Percentiles rank a stretch among this genome's conserved stretches.
phyloP scores from a whole-genome alignment of 1,284 basidiomycete genomes.

The Ustilago sp. region DNA sequence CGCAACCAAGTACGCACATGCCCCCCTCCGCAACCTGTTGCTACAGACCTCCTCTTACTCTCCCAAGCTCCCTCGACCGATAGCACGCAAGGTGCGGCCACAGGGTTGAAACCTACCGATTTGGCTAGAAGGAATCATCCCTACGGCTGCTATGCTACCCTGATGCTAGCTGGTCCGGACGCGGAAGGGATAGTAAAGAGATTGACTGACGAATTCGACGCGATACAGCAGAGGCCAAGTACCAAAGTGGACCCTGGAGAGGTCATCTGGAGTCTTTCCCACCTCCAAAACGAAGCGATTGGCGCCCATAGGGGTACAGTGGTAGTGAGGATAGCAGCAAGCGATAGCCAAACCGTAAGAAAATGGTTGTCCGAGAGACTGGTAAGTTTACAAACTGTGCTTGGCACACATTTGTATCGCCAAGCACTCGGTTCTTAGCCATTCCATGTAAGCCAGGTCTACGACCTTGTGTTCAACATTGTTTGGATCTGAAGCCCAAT shows the following conservation, averaged over 20 bases:
- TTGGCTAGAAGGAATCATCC: slow-evolving; percentile 78
- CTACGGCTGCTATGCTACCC: slow-evolving; percentile 85
- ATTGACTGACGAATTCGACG: slow-evolving; percentile 74
- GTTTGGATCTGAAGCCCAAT: too few relatives aligned
- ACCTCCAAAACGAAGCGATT: slow-evolving; percentile 34
- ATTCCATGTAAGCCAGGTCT: neutral
- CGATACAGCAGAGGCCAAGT: slow-evolving; percentile 75
- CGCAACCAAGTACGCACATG: slow-evolving; percentile 83
- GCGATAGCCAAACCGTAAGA: slow-evolving; percentile 79
- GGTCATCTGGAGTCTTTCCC: slow-evolving; percentile 82
- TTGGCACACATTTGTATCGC: slow-evolving; percentile 58
- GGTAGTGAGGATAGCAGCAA: slow-evolving; percentile 80
- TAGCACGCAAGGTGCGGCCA: neutral
- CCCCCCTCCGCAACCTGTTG: slow-evolving; percentile 75
- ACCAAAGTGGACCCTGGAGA: slow-evolving; percentile 70
- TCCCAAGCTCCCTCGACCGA: slow-evolving; percentile 71
- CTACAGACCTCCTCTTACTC: slow-evolving; percentile 81
- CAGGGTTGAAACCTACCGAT: slow-evolving; percentile 15
- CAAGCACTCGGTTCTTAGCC: slow-evolving; percentile 33
- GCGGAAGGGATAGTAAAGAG: slow-evolving; percentile 72
- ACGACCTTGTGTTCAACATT: neutral
- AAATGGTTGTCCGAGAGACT: slow-evolving; percentile 77
- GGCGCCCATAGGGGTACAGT: slow-evolving; percentile 69
- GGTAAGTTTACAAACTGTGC: slow-evolving; percentile 71
- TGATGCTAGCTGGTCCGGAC: slow-evolving; percentile 79